Percentiles rank a stretch among this genome's conserved stretches.
phyloP scores from a whole-genome alignment of 768 basidiomycete genomes.

The Dacryopinax primogenitus region DNA sequence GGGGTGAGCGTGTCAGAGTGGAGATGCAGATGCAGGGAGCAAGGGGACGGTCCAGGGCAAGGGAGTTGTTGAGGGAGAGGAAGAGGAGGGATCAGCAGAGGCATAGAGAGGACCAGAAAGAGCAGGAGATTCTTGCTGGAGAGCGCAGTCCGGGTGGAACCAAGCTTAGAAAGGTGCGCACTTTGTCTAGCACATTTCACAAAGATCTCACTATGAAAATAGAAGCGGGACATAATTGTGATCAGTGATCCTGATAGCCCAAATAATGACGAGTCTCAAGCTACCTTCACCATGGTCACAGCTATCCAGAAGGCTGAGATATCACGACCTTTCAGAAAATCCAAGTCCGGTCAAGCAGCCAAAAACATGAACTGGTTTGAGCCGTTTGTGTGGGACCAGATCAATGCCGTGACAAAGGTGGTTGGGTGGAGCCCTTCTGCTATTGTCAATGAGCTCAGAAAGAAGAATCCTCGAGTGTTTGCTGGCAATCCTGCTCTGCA shows the following conservation, averaged over 20 bases:
- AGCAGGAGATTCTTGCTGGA: background rate
- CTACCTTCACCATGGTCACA: background rate
- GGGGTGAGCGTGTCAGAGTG: background rate
- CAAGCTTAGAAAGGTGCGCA: background rate
- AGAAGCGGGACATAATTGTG: background rate
- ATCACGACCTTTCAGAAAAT: background rate
- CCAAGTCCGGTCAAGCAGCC: background rate
- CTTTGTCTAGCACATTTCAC: background rate
- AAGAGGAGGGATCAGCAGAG: background rate
- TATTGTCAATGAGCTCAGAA: background rate
- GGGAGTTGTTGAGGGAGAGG: background rate
- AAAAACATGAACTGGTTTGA: slow-evolving; percentile 6
- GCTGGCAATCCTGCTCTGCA: background rate
- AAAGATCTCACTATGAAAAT: background rate
- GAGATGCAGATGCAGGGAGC: background rate
- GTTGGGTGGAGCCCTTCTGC: background rate
- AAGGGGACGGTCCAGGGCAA: background rate
- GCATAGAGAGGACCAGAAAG: background rate
- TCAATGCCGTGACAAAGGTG: background rate
- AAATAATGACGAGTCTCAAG: background rate
- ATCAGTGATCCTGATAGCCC: background rate
- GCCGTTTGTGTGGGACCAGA: background rate
- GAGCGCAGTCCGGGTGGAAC: background rate
- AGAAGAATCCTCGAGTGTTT: background rate
- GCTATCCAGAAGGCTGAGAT: background rate